Evolutionary conservation across 345 rosid species (phyloP).

Genomic region (Aethionema arabicum): DNA sequence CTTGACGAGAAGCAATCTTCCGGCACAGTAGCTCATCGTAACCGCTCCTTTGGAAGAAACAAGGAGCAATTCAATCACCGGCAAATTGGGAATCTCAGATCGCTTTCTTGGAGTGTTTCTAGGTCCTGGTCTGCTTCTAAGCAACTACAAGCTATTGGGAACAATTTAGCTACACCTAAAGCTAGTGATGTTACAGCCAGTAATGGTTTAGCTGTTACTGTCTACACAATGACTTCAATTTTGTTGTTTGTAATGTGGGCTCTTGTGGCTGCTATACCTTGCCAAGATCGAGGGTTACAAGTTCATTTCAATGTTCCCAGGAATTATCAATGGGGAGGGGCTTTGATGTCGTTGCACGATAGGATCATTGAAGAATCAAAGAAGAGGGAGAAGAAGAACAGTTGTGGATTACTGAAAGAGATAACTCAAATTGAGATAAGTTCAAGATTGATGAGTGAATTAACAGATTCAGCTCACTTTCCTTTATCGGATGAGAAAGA

Average conservation of each 20-base stretch:
- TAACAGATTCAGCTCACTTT: conserved; percentile 67
- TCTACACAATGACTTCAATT: conserved; percentile 63
- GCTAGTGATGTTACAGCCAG: conserved; percentile 55
- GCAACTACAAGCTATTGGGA: conserved; percentile 82
- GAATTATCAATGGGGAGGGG: conserved; percentile 60
- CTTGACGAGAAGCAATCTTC: conserved; percentile 78
- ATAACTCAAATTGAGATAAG: conserved; percentile 69
- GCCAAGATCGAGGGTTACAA: conserved; percentile 89
- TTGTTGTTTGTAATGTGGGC: conserved; percentile 88
- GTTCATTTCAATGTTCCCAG: conserved; percentile 72
- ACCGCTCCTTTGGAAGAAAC: conserved; percentile 78
- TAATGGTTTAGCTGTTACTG: conserved; percentile 61
- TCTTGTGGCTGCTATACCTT: conserved; percentile 89
- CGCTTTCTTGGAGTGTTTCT: conserved; percentile 91
- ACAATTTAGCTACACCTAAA: conserved; percentile 53
- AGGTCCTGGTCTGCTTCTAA: conserved; percentile 93
- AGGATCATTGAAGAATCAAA: conserved; percentile 75
- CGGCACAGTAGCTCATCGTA: conserved; percentile 51
- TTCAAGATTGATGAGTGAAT: conserved; percentile 53
- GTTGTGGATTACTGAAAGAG: conserved; percentile 79
- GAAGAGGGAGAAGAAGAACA: conserved; percentile 70
- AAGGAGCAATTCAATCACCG: conserved; percentile 40
- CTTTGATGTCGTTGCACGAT: conserved; percentile 65
- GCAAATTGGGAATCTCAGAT: conserved; percentile 65
- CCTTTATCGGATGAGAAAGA: conserved; percentile 66